Evolutionary conservation across 2,329 filamentous ascomycete species (phyloP).

Genomic region (Chalaropsis ovoidea): DNA sequence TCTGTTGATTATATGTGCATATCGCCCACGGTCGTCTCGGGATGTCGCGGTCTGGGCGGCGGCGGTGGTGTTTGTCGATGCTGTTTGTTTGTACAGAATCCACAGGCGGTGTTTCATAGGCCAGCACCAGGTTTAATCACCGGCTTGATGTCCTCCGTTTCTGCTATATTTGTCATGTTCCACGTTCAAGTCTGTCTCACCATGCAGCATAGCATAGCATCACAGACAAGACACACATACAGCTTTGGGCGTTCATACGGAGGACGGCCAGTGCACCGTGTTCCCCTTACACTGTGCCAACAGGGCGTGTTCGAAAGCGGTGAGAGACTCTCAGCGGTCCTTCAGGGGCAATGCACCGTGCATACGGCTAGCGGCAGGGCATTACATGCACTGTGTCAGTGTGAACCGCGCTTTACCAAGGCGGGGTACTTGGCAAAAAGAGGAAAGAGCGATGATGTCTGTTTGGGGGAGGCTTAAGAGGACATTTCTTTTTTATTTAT

Average conservation of each 20-base stretch:
- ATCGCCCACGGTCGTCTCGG: too few species aligned
- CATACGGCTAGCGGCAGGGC: background rate
- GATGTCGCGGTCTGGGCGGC: too few species aligned
- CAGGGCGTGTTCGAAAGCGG: background rate
- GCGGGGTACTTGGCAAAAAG: constrained; percentile 10
- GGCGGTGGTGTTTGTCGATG: background rate
- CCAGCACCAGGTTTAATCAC: background rate
- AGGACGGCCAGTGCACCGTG: background rate
- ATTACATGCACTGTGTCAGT: background rate
- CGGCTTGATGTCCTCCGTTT: background rate
- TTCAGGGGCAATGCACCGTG: background rate
- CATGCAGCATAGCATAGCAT: background rate
- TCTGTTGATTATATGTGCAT: too few species aligned
- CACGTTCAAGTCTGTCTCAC: constrained; percentile 2
- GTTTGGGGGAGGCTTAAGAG: background rate
- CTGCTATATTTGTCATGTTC: background rate
- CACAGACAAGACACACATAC: background rate
- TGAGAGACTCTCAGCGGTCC: background rate
- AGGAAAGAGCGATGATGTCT: constrained; percentile 5
- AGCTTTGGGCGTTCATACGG: background rate
- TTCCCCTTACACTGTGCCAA: background rate
- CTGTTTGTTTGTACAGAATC: background rate
- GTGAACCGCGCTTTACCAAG: background rate
- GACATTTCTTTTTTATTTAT: background rate
- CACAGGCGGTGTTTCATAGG: background rate